Evolutionary conservation across 176 grass and related monocot species (phyloP).

Genomic region (Carex parvula): DNA sequence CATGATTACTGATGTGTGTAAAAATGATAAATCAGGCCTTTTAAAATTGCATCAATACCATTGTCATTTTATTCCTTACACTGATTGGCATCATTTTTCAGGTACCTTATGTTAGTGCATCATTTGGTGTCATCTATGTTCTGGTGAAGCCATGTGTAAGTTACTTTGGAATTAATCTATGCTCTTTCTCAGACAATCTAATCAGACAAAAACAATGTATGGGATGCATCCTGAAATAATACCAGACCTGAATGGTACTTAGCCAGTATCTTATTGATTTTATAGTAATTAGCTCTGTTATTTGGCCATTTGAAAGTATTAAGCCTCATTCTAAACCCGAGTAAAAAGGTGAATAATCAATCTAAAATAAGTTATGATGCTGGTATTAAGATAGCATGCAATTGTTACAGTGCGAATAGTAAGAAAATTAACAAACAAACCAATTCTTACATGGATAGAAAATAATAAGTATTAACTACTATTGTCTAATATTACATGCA

Average conservation of each 20-base stretch:
- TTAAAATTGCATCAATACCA: background rate
- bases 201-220: background rate
- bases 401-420: background rate
- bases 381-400: background rate
- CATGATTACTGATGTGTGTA: background rate
- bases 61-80: background rate
- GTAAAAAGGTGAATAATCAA: background rate
- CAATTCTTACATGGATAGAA: background rate
- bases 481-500: slow-evolving; percentile 29
- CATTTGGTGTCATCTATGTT: slow-evolving; percentile 70
- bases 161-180: background rate
- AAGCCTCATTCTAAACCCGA: background rate
- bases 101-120: slow-evolving; percentile 83
- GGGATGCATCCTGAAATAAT: background rate
- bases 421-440: background rate
- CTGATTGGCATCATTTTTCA: slow-evolving; percentile 26
- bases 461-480: slow-evolving; percentile 3
- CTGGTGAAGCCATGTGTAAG: slow-evolving; percentile 87
- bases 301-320: background rate
- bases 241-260: background rate
- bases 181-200: background rate
- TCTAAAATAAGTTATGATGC: background rate
- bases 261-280: background rate
- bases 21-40: background rate
- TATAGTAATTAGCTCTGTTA: background rate